phyloP scores from a whole-genome alignment of 192 early-diverging fungal species.

The Umbelopsis vinacea region DNA sequence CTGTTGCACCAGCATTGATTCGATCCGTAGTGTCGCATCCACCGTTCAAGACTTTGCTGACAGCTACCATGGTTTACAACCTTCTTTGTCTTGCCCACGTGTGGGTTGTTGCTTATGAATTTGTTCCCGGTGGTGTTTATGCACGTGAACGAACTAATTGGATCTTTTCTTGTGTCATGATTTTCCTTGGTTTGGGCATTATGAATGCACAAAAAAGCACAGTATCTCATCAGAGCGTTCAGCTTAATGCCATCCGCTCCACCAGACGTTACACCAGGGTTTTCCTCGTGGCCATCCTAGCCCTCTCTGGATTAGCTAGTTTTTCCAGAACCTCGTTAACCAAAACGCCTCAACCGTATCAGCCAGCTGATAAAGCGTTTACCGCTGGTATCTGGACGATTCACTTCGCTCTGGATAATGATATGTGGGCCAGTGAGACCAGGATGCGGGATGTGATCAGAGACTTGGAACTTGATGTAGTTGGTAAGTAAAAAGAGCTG shows the following conservation, averaged over 20 bases:
- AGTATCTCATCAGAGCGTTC: conserved; percentile 1
- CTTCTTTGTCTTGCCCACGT: conserved; percentile 74
- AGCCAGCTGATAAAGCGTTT: conserved; percentile 65
- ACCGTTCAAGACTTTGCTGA: conserved; percentile 67
- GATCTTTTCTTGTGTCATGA: conserved; percentile 65
- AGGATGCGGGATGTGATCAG: conserved; percentile 75
- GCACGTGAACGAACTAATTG: conserved; percentile 78
- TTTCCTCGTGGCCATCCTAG: conserved; percentile 41
- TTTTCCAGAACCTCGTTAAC: conserved; percentile 53
- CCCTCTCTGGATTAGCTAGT: conserved; percentile 41
- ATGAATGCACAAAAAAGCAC: conserved; percentile 35
- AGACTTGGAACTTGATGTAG: conserved; percentile 80
- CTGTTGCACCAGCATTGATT: conserved; percentile 65
- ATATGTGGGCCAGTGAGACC: conserved; percentile 80
- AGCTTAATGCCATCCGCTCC: conserved; percentile 30
- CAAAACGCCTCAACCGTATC: conserved; percentile 58
- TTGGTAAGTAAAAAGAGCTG: conserved; percentile 47
- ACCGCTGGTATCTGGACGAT: conserved; percentile 87
- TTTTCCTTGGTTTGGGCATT: conserved; percentile 60
- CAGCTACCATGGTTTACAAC: conserved; percentile 69
- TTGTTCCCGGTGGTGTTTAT: conserved; percentile 77
- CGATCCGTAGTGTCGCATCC: conserved; percentile 56
- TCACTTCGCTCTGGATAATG: conserved; percentile 85
- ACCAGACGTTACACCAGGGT: conserved; percentile 49
- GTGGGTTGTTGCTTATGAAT: conserved; percentile 84